Evolutionary conservation across 2,329 filamentous ascomycete genomes (phyloP).

Genomic region (Pestalotiopsis sp.): DNA sequence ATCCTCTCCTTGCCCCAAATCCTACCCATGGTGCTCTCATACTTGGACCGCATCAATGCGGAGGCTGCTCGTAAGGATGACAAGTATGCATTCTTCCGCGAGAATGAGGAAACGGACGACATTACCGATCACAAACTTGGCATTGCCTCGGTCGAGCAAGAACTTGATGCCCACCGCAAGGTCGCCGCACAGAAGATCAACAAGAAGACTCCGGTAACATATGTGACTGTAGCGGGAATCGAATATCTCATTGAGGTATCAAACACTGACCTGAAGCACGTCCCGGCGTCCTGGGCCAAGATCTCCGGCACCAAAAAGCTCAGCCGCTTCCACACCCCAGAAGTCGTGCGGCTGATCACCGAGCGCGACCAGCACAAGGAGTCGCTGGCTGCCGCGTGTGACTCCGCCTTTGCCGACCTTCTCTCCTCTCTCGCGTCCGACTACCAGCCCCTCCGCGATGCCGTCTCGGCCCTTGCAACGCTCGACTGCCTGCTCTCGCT

Average conservation of each 20-base stretch:
- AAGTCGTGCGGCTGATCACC: constrained; percentile 79
- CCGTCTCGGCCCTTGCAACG: constrained; percentile 80
- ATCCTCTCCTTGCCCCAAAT: constrained; percentile 79
- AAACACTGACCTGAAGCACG: constrained; percentile 79
- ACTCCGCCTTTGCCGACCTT: constrained; percentile 75
- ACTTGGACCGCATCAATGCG: constrained; percentile 83
- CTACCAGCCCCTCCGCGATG: constrained; percentile 89
- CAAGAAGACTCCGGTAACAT: constrained; percentile 71
- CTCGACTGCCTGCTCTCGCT: constrained; percentile 91
- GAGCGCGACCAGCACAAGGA: constrained; percentile 96
- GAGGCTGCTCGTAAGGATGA: constrained; percentile 84
- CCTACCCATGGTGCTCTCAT: constrained; percentile 69
- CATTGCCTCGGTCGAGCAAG: constrained; percentile 90
- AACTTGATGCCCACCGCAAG: constrained; percentile 76
- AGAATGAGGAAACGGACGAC: constrained; percentile 83
- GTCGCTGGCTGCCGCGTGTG: constrained; percentile 87
- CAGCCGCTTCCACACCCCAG: constrained; percentile 91
- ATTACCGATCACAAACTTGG: constrained; percentile 88
- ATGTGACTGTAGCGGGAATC: constrained; percentile 84
- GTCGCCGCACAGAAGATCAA: constrained; percentile 74
- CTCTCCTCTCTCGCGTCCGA: constrained; percentile 76
- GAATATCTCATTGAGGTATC: constrained; percentile 94
- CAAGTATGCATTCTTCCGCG: constrained; percentile 92
- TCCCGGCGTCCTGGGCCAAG: constrained; percentile 94
- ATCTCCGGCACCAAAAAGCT: constrained; percentile 92